These are phyloP conservation scores for Meripilus lineatus DNA, from an alignment of 1,284 basidiomycete species.

Conservation along the genomic window DNA sequence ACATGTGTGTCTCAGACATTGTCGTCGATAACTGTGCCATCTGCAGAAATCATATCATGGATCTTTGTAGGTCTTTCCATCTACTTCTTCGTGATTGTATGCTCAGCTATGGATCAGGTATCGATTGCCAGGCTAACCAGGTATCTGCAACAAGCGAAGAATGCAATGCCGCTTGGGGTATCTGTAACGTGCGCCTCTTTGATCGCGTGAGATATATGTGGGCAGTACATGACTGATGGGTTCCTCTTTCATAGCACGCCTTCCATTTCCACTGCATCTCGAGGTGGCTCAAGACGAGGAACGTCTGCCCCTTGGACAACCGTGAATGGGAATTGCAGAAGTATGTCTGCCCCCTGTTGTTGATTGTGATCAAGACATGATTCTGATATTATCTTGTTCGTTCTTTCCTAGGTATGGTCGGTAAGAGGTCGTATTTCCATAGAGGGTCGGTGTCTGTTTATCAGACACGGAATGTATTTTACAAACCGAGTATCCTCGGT, in stretches of 20 bases:
- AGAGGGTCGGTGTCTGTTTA: too few relatives aligned
- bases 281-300: constrained; percentile 98
- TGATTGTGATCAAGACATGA: too few relatives aligned
- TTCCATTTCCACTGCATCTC: constrained; percentile 99
- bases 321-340: constrained; percentile 94
- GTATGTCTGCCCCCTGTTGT: too few relatives aligned
- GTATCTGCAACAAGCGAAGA: constrained; percentile 95
- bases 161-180: constrained; percentile 99
- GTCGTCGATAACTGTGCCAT: constrained; percentile 96
- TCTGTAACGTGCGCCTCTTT: constrained; percentile 81
- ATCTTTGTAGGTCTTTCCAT: constrained; percentile 69
- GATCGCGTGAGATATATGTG: background rate
- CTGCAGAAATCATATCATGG: constrained; percentile 98
- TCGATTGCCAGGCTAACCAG: constrained; percentile 99
- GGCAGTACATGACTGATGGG: background rate
- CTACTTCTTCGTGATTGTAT: constrained; percentile 1
- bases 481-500: too few relatives aligned
- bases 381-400: too few relatives aligned
- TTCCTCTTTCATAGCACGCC: constrained; percentile 69
- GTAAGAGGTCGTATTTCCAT: too few relatives aligned
- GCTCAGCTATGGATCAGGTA: constrained; percentile 55
- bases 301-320: constrained; percentile 98
- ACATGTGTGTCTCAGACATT: constrained; percentile 62
- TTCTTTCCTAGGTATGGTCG: too few relatives aligned
- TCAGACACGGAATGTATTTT: too few relatives aligned